Conservation (phyloP, 371 early-diverging fungal species). For the Syncephalis fuscata region DNA sequence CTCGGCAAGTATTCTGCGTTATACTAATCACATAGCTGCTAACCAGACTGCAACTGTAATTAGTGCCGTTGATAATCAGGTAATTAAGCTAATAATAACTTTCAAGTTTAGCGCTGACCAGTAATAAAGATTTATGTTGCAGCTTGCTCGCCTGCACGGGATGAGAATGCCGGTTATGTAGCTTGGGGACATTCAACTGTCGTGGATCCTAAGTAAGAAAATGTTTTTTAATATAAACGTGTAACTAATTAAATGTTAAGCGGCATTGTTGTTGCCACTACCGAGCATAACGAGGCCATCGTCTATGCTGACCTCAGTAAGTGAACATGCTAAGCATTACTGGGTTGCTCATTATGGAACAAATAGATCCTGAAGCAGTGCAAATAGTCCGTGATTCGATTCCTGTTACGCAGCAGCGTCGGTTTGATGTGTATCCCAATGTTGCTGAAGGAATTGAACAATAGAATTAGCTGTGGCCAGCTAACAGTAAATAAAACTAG, state of each 20-base stretch:
- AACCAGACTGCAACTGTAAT: background rate
- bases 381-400: constrained; percentile 44
- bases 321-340: background rate
- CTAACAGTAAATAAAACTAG: too few relatives aligned
- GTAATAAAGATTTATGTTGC: constrained; percentile 54
- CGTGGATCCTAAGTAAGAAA: constrained; percentile 56
- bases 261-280: constrained; percentile 45
- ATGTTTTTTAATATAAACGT: too few relatives aligned
- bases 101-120: too few relatives aligned
- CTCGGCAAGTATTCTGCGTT: constrained; percentile 34
- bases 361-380: constrained; percentile 36
- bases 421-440: constrained; percentile 70
- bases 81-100: background rate
- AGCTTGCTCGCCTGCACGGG: constrained; percentile 88
- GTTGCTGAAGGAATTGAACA: background rate
- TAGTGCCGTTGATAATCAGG: constrained; percentile 47
- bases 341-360: background rate
- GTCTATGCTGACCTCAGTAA: constrained; percentile 68
- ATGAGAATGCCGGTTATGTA: constrained; percentile 49
- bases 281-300: constrained; percentile 63
- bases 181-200: constrained; percentile 93
- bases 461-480: too few relatives aligned
- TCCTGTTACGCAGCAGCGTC: constrained; percentile 61
- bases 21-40: constrained; percentile 10
- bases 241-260: constrained; percentile 6